Evolutionary conservation across 164 flowering plant genomes (phyloP).

Genomic region (Nelumbo lutea): DNA sequence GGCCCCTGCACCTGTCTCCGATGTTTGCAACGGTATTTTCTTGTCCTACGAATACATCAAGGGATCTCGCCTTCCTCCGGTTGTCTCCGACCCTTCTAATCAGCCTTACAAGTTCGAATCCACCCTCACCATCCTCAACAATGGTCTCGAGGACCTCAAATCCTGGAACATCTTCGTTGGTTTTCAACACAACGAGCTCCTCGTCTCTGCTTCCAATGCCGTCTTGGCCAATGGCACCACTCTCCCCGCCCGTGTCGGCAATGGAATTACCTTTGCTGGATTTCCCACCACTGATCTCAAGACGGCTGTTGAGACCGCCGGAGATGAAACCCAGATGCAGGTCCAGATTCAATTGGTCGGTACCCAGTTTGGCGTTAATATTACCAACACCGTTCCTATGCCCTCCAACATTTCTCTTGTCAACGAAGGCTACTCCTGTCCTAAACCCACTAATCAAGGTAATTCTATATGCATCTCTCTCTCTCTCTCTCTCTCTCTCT

Average conservation of each 20-base stretch:
- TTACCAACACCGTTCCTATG: conserved; percentile 40
- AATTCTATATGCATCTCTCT: not conserved
- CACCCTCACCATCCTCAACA: conserved; percentile 46
- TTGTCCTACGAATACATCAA: conserved; percentile 37
- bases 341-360: conserved; percentile 59
- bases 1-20: conserved; percentile 6
- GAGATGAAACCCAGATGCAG: conserved; percentile 60
- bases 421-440: conserved; percentile 72
- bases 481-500: not conserved
- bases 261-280: conserved; percentile 73
- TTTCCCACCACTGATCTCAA: conserved; percentile 64
- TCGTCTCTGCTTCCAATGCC: conserved; percentile 73
- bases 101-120: conserved; percentile 76
- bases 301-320: conserved; percentile 84
- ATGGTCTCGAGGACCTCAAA: conserved; percentile 47
- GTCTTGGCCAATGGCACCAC: conserved; percentile 61
- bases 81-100: not conserved
- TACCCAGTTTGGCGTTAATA: conserved; percentile 71
- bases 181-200: conserved; percentile 42
- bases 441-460: conserved; percentile 38
- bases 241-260: conserved; percentile 57
- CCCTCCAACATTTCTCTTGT: conserved; percentile 54
- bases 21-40: conserved; percentile 59
- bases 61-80: conserved; percentile 39
- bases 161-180: conserved; percentile 65